Evolutionary conservation across 2,329 filamentous ascomycete species (phyloP).

Genomic region (Aspergillus thermomutatus): DNA sequence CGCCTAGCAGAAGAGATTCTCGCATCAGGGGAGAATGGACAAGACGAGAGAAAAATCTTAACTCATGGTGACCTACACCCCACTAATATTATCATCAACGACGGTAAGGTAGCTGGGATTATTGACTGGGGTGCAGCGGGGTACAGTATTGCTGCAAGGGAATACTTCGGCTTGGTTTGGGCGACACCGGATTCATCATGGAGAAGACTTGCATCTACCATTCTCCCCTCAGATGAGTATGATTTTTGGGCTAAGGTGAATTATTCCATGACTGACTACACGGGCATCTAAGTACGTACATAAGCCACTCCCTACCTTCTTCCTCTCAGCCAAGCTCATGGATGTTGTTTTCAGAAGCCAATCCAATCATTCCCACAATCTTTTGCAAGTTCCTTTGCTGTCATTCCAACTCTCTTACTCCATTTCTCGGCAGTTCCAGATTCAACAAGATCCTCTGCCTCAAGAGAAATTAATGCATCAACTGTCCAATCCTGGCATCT

Average conservation of each 20-base stretch:
- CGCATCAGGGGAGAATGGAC: not conserved
- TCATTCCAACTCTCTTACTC: constrained; percentile 20
- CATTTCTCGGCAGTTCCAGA: constrained; percentile 22
- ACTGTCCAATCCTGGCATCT: constrained; percentile 27
- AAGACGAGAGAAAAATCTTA: constrained; percentile 6
- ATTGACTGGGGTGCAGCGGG: constrained; percentile 13
- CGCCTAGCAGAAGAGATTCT: constrained; percentile 9
- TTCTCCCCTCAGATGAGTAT: constrained; percentile 8
- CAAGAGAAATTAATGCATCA: constrained; percentile 20
- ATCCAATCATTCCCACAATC: not conserved
- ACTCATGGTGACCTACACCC: constrained; percentile 14
- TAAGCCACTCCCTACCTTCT: no score
- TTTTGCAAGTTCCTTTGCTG: constrained; percentile 6
- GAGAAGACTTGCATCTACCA: constrained; percentile 4
- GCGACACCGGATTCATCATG: constrained; percentile 7
- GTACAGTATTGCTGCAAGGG: constrained; percentile 12
- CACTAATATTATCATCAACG: constrained; percentile 13
- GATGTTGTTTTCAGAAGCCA: not conserved
- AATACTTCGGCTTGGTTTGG: constrained; percentile 9
- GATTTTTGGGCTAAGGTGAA: constrained; percentile 13
- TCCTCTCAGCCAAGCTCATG: no score
- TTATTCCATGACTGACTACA: constrained; percentile 9
- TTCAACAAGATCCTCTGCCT: constrained; percentile 24
- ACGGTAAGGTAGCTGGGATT: constrained; percentile 5
- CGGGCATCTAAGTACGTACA: not conserved